Base-by-base conservation (phyloP, 1,284 basidiomycete genomes). In the Irpex sp. region DNA sequence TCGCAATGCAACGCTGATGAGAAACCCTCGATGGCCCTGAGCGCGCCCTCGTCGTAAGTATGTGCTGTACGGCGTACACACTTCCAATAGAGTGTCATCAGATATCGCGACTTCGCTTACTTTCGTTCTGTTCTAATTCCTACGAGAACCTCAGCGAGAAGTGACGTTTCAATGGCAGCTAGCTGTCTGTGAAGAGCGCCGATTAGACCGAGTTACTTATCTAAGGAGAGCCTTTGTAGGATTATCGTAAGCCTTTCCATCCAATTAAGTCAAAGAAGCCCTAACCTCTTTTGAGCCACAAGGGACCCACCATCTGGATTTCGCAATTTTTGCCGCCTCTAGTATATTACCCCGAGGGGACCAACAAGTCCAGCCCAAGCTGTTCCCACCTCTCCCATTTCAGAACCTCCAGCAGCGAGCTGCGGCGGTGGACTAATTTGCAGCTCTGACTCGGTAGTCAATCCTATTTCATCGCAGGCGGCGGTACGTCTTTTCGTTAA, bases 271-370 rank as follows among this genome's bases (percentile, higher is more conserved):
- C 54, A 56, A 9, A 31, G 15, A 36, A 17, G 26, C 31, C 31
- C 54, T 56, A 56, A 21, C 13, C 54, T 37, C 34, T 31, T 56
- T 56, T 56, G 26, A 56, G 54, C 8, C 31, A 56, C 34, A 56
- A 56, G 26, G 54, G 7, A 37, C 54, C 54, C 54, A 37, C 54
- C 54, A 37, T 37, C 15, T 36, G 54, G 54, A 36, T 56, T n/a
- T 56, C 26, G 26, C 19, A 17, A 11, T 17, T 54, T 54, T 54
- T 54, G 9, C 60, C 51, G 19, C 55, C 38, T 61, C 31, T 17
- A 49, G 57, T 62, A 62, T 62, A 62, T 62, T 55, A 55, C 17
- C 31, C 36, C 51, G 54, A 15, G 13, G 60, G 17, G 36, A 26
- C 34, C 13, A 17, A 21, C n/a, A 11, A 13, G 17, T 6, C 19